Evolutionary conservation across 306 rosid species (phyloP).

Genomic region (Rubus idaeus): DNA sequence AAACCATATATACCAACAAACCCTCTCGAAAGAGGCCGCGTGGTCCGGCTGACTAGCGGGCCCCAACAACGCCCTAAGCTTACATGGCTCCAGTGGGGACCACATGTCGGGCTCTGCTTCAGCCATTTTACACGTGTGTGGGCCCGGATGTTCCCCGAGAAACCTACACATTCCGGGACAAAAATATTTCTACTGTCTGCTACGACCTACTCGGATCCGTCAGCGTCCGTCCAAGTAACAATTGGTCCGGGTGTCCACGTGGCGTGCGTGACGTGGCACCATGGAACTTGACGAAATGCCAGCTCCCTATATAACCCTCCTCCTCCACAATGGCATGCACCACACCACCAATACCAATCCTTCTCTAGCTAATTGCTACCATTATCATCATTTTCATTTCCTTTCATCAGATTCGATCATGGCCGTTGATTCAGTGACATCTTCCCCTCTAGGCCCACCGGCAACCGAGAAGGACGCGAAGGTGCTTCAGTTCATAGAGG

Average conservation of each 20-base stretch:
- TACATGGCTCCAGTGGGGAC: constrained; percentile 49
- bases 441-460: constrained; percentile 35
- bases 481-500: constrained; percentile 63
- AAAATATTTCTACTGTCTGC: constrained; percentile 29
- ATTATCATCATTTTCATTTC: neutral
- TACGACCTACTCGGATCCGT: constrained; percentile 8
- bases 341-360: neutral
- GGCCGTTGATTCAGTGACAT: constrained; percentile 47
- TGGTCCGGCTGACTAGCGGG: constrained; percentile 44
- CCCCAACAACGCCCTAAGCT: constrained; percentile 20
- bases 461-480: constrained; percentile 47
- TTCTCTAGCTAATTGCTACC: neutral
- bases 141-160: constrained; percentile 50
- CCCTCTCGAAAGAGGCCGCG: constrained; percentile 26
- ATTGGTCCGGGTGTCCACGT: constrained; percentile 15
- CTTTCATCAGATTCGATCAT: constrained; percentile 26
- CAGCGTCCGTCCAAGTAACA: constrained; percentile 37
- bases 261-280: constrained; percentile 21
- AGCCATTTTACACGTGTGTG: constrained; percentile 37
- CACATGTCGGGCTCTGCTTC: constrained; percentile 35
- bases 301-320: constrained; percentile 36
- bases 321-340: neutral
- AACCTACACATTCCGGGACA: neutral
- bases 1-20: constrained; percentile 34
- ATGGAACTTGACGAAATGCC: neutral